Evolutionary conservation across 2,329 filamentous ascomycete species (phyloP), one percentile per base, ranked within the genome.

Genomic region (Neonectria neomacrospora): DNA sequence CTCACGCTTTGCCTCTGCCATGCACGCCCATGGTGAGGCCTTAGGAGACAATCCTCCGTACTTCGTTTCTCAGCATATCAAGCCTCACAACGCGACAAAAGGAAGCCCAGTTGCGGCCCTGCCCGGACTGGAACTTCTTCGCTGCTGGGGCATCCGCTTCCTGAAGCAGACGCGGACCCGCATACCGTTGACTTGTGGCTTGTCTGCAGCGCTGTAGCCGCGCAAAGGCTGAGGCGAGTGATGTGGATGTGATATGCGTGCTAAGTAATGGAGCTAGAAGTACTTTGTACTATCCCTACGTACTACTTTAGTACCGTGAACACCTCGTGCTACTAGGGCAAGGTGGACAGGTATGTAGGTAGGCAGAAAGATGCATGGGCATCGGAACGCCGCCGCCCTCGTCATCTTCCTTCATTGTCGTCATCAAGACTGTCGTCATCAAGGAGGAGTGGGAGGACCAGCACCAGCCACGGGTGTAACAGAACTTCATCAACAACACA

Each of bases 161-260:
- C 32, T 54, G 41, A 39, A 48, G 39, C 18, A 47, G 52, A 66
- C 52, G 41, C 47, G 28, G 63, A 30, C 60, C 60, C 56, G 63
- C 55, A 60, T 41, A 48, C 61, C 45, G 51, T 28, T 12, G 26
- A 54, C 22, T 58, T 44, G 58, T 61, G 52, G 54, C 54, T 58
- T 59, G 55, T 59, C 55, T 55, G 44, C 61, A 59, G 32, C 62
- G 54, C 47, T 65, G 45, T 52, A 59, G 58, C 57, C 55, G 58
- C 45, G 53, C 52, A 61, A 47, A 45, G 42, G 37, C 52, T 44
- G 58, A 53, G 48, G 52, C 23, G 42, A 54, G 53, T 14, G 53
- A 56, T 50, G 54, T 48, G 26, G 26, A 48, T 37, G 41, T 56
- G 30, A 48, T 32, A 53, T 34, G 52, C n/a, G 45, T 54, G 22